phyloP scores from a whole-genome alignment of 202 grass and related monocot genomes.

The Carex sylvatica region DNA sequence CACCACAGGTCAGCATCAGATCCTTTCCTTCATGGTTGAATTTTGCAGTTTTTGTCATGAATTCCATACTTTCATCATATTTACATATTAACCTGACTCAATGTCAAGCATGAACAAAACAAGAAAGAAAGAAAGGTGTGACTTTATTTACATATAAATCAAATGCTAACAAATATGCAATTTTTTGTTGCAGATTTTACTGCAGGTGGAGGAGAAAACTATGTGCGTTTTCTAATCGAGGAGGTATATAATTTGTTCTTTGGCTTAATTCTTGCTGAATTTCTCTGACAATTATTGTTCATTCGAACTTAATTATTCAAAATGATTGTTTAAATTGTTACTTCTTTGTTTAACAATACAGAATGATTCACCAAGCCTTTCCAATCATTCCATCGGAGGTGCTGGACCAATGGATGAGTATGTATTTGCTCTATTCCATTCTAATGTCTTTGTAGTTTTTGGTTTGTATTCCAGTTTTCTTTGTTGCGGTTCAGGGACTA shows the following conservation, averaged over 20 bases:
- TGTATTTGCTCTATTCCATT: conserved; percentile 19
- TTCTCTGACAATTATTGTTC: neutral
- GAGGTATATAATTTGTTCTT: conserved; percentile 49
- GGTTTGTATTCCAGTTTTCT: neutral
- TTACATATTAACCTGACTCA: neutral
- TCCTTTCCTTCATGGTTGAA: conserved; percentile 3
- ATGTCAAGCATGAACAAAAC: neutral
- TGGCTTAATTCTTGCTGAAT: conserved; percentile 10
- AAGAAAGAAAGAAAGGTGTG: neutral
- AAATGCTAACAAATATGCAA: neutral
- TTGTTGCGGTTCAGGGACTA: neutral
- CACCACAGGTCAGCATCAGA: conserved; percentile 41
- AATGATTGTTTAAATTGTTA: neutral
- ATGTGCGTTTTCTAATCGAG: conserved; percentile 58
- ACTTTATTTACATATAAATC: neutral
- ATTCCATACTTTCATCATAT: neutral
- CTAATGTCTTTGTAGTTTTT: neutral
- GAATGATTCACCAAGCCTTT: conserved; percentile 40
- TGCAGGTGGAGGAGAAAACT: conserved; percentile 38
- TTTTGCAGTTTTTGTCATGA: neutral
- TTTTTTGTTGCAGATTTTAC: conserved; percentile 39
- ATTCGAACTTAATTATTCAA: neutral
- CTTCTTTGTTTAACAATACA: conserved; percentile 31
- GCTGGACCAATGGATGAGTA: conserved; percentile 51
- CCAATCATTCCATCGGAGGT: conserved; percentile 23